Evolutionary conservation across 2,329 filamentous ascomycete species (phyloP).

Genomic region (Ophiocordyceps polyrhachis-furcata): DNA sequence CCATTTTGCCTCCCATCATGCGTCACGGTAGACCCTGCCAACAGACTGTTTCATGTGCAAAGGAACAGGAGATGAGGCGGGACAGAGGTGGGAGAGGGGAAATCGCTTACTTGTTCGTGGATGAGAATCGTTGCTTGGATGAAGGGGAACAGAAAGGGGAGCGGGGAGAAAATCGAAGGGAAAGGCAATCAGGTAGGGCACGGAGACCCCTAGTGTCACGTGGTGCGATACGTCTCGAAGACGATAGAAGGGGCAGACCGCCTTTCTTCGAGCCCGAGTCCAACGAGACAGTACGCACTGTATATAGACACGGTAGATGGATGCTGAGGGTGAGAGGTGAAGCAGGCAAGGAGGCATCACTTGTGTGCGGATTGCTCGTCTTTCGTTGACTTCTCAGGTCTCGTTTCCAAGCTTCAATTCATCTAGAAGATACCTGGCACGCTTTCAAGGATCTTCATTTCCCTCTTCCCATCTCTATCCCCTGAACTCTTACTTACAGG

Average conservation of each 20-base stretch:
- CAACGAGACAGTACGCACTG: background rate
- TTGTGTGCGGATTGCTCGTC: too few relatives aligned
- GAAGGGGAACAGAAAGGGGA: slow-evolving; percentile 14
- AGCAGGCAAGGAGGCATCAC: background rate
- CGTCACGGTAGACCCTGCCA: background rate
- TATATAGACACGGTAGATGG: background rate
- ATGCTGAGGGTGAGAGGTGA: background rate
- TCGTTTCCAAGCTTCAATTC: too few relatives aligned
- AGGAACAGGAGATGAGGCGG: too few relatives aligned
- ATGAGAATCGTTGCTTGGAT: slow-evolving; percentile 27
- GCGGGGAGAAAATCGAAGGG: slow-evolving; percentile 11
- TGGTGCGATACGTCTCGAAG: slow-evolving; percentile 5
- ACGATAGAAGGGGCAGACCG: too few relatives aligned
- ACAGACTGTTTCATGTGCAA: background rate
- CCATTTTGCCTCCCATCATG: background rate
- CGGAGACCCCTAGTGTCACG: slow-evolving; percentile 17
- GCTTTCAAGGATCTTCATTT: too few relatives aligned
- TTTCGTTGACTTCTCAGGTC: too few relatives aligned
- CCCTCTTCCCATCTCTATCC: background rate
- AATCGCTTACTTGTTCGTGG: slow-evolving; percentile 20
- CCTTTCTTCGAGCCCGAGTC: background rate
- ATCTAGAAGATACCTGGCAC: too few relatives aligned
- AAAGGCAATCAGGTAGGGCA: slow-evolving; percentile 16
- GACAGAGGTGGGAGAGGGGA: too few relatives aligned
- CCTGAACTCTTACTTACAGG: background rate